Evolutionary conservation across 75 land plant species (phyloP).

Genomic region (Pinus albicaulis): DNA sequence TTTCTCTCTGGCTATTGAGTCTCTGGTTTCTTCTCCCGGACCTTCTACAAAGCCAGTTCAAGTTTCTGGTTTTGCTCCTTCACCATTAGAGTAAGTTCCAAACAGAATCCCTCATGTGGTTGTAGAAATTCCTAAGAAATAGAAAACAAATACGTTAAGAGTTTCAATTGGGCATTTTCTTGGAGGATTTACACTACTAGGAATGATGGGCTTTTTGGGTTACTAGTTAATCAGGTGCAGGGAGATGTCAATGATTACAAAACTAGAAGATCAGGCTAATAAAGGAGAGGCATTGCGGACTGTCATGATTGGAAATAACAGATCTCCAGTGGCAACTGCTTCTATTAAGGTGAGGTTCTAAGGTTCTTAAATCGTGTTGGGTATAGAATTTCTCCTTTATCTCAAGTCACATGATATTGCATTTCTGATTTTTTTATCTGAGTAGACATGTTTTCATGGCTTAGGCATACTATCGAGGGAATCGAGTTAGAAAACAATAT

Average conservation of each 20-base stretch:
- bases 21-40: constrained; percentile 29
- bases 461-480: no score
- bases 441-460: no score
- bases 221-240: constrained; percentile 11
- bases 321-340: constrained; percentile 60
- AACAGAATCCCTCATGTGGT: background rate
- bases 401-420: no score
- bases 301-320: constrained; percentile 44
- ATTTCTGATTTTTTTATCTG: no score
- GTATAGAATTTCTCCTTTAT: no score
- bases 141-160: constrained; percentile 29
- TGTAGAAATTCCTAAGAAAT: constrained; percentile 1
- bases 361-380: no score
- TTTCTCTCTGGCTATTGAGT: constrained; percentile 59
- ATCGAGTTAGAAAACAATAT: no score
- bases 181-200: constrained; percentile 32
- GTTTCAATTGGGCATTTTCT: constrained; percentile 35
- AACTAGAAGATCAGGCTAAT: constrained; percentile 56
- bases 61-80: background rate
- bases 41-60: constrained; percentile 10
- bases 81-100: background rate
- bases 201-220: constrained; percentile 27
- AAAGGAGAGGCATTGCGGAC: constrained; percentile 55
- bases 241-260: constrained; percentile 23
- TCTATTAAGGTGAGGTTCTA: no score